Evolutionary conservation across 208 protist genomes (phyloP).

Genomic region (Leishmania turanica): DNA sequence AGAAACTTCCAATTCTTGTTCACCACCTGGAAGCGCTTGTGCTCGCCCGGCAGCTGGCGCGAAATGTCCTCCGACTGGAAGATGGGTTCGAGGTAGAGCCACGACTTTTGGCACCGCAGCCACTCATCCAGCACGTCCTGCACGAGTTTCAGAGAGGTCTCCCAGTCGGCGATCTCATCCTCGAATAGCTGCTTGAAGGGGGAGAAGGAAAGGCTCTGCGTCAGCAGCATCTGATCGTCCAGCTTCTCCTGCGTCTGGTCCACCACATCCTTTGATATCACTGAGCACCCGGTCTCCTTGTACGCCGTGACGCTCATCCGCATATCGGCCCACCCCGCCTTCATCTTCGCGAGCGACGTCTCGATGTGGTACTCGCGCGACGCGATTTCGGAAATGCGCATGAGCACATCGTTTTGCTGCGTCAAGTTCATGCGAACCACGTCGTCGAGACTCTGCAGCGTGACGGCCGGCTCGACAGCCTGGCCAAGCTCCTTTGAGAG

Average conservation of each 20-base stretch:
- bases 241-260: conserved; percentile 96
- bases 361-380: conserved; percentile 97
- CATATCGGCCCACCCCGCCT: conserved; percentile 91
- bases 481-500: conserved; percentile 93
- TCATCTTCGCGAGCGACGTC: conserved; percentile 93
- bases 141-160: conserved; percentile 86
- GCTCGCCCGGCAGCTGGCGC: conserved; percentile 93
- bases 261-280: conserved; percentile 88
- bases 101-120: conserved; percentile 94
- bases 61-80: conserved; percentile 97
- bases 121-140: conserved; percentile 95
- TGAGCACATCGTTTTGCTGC: conserved; percentile 86
- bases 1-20: conserved; percentile 96
- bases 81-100: conserved; percentile 97
- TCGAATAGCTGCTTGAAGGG: conserved; percentile 98
- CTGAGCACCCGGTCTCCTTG: conserved; percentile 93
- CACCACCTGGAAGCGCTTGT: conserved; percentile 93
- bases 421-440: conserved; percentile 72
- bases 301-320: conserved; percentile 86
- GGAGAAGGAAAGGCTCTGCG: conserved; percentile 96
- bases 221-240: conserved; percentile 96
- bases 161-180: conserved; percentile 92
- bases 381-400: conserved; percentile 94
- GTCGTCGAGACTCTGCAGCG: conserved; percentile 89
- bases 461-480: conserved; percentile 88